Base-by-base conservation (phyloP, 257 asterid species). In the Forsythia suspensa region DNA sequence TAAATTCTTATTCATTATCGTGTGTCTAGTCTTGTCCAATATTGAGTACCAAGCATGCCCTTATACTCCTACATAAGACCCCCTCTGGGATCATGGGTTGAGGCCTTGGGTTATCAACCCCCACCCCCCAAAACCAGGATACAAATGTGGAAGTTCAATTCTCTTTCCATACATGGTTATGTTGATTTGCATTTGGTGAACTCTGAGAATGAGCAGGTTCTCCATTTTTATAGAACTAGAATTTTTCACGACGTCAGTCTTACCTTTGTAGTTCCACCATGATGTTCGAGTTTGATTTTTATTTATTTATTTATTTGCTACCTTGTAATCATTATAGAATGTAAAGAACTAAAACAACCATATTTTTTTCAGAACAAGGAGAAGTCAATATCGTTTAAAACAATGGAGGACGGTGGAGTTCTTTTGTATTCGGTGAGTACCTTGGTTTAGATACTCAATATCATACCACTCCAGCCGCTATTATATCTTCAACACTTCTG, bases 361-460 rank as follows among this genome's bases (percentile, higher is more conserved):
- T 80, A 11, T 81, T 55, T 82, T 82, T 73, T 86, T 79, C 94
- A 94, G 98, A 94, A 94, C 88, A 94, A 91, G 89, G 97, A 90
- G 89, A 94, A 81, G 86, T 94, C 98, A n/a, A 82, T 90, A 82
- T 86, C 90, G 44, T 79, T 94, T 82, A 94, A 94, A 86, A 92
- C 98, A 69, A 91, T 91, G 97, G 98, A 94, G 92, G 98, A 94
- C 80, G 98, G 98, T 43, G 78, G 83, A 12, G 98, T 90, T 57
- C 98, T 94, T 83, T 80, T 94, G 89, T 90, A 92, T 80, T 89
- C 97, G 82, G 98, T 94, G 80, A 90, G 92, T 80, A 1, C 34
- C 34, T 29, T 29, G 34, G 34, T 29, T 29, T 29, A 29, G 1
- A 29, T 29, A 1, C 34, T 29, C 34, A 29, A 29, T 29, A 75